A percentile compares a stretch with the other conserved stretches of the same genome.
phyloP scores from a whole-genome alignment of 306 rosid species.

The Astragalus membranaceus region DNA sequence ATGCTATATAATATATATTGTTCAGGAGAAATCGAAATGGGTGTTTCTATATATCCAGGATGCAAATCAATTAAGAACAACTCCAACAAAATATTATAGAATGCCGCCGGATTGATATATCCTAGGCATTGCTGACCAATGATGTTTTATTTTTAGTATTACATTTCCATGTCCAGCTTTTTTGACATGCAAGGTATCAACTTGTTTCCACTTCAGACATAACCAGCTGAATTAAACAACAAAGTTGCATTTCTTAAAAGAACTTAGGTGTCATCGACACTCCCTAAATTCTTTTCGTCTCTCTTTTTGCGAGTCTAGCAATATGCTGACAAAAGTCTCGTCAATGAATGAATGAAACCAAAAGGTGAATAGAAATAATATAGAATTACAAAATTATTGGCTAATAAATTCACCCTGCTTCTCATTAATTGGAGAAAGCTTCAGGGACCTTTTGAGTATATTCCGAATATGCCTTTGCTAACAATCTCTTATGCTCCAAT shows the following conservation, averaged over 20 bases:
- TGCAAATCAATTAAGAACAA: background rate
- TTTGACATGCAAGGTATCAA: no score
- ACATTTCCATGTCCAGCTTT: no score
- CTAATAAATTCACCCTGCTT: slow-evolving; percentile 8
- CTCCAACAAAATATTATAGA: background rate
- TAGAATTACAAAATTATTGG: slow-evolving; percentile 7
- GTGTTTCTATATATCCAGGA: background rate
- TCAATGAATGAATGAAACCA: slow-evolving; percentile 2
- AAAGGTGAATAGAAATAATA: slow-evolving; percentile 8
- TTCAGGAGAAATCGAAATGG: background rate
- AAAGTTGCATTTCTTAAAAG: background rate
- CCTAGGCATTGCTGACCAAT: background rate
- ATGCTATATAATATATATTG: background rate
- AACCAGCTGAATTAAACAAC: background rate
- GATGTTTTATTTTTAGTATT: no score
- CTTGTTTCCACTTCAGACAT: background rate
- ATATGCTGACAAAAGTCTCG: background rate
- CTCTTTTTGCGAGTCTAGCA: background rate
- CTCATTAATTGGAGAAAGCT: slow-evolving; percentile 15
- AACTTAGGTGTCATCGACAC: background rate
- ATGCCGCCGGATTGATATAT: background rate
- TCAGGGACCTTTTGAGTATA: slow-evolving; percentile 25
- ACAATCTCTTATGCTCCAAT: slow-evolving; percentile 11
- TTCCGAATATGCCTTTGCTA: slow-evolving; percentile 39
- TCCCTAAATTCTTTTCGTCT: background rate